Evolutionary conservation across 257 asterid genomes (phyloP).

Genomic region (Ehretia macrophylla): DNA sequence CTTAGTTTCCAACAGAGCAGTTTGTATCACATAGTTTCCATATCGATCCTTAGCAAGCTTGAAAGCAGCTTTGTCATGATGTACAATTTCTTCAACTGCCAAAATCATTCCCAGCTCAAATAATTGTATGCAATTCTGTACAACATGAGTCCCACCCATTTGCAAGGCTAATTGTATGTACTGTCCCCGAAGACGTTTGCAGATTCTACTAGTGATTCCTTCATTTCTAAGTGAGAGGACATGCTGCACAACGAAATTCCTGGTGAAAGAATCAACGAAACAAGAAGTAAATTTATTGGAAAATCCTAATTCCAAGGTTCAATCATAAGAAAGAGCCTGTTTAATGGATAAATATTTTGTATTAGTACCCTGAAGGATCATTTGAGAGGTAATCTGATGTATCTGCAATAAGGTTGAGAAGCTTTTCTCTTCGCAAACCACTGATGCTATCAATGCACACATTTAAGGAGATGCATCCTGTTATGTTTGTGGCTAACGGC

Average conservation of each 20-base stretch:
- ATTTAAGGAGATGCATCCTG: constrained; percentile 37
- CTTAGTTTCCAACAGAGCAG: constrained; percentile 16
- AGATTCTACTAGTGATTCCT: background rate
- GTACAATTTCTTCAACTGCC: constrained; percentile 25
- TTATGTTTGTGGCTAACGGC: constrained; percentile 24
- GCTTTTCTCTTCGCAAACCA: constrained; percentile 13
- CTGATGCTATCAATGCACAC: constrained; percentile 12
- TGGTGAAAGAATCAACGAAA: constrained; percentile 2
- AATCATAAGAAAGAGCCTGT: background rate
- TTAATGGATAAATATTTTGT: background rate
- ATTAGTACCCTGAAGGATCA: constrained; percentile 39
- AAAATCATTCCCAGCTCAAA: background rate
- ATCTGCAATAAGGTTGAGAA: constrained; percentile 26
- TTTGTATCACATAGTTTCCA: constrained; percentile 52
- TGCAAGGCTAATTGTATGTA: constrained; percentile 19
- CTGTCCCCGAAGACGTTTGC: constrained; percentile 3
- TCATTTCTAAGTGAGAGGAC: constrained; percentile 7
- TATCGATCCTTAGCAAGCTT: constrained; percentile 24
- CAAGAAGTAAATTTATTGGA: background rate
- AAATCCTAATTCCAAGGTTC: background rate
- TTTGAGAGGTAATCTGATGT: constrained; percentile 21
- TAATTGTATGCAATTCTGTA: constrained; percentile 36
- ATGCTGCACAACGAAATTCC: constrained; percentile 47
- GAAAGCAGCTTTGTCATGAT: background rate
- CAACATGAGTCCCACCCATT: constrained; percentile 32